Conservation (phyloP, 1,284 basidiomycete genomes). For the Ceratobasidium sp. region DNA sequence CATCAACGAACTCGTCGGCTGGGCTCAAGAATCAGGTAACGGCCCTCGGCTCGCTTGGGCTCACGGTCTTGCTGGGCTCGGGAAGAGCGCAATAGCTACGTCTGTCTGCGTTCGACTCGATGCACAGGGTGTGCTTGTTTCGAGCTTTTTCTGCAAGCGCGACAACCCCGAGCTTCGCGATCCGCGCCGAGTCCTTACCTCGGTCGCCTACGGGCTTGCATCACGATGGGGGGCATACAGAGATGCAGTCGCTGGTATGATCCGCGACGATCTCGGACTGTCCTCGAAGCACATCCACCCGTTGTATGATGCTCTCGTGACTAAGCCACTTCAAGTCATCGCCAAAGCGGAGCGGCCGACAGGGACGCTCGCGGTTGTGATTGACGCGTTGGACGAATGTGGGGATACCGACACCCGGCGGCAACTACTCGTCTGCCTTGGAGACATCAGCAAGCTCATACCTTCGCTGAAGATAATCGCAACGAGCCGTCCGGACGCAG, state of each 20-base stretch:
- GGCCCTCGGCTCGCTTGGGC: constrained; percentile 47
- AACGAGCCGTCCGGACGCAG: constrained; percentile 36
- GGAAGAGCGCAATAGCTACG: background rate
- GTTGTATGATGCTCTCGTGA: background rate
- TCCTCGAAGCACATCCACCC: background rate
- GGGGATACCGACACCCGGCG: background rate
- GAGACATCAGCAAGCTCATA: background rate
- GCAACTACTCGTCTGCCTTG: background rate
- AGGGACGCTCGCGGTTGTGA: background rate
- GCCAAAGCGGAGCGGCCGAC: background rate
- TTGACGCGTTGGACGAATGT: constrained; percentile 44
- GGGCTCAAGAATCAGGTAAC: background rate
- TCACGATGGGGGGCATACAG: background rate
- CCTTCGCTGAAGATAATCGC: constrained; percentile 20
- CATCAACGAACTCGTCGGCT: background rate
- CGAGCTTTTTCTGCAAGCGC: constrained; percentile 22
- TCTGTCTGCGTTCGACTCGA: constrained; percentile 48
- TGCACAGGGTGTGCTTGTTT: background rate
- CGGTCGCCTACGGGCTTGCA: background rate
- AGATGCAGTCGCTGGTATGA: background rate
- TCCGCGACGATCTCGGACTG: background rate
- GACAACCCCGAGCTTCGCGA: background rate
- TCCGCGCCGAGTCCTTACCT: background rate
- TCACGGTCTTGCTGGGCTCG: constrained; percentile 46
- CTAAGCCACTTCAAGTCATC: background rate